Conservation (phyloP, 306 rosid genomes). For the Mimosa pudica region DNA sequence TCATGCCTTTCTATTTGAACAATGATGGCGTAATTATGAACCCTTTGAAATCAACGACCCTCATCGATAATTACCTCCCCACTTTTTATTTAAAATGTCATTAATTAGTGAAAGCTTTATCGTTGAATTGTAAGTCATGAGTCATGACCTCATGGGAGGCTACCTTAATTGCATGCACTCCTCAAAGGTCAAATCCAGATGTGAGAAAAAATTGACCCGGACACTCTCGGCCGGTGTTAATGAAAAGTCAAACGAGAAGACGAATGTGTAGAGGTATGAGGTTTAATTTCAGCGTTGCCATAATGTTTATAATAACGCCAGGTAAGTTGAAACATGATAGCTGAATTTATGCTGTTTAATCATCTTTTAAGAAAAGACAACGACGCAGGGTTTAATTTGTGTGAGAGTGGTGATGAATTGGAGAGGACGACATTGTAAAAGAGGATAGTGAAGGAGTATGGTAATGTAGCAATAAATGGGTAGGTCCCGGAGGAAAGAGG, state of each 20-base stretch:
- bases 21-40: constrained; percentile 24
- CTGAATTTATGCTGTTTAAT: not conserved
- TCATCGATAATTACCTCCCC: not conserved
- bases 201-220: not conserved
- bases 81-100: not conserved
- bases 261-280: not conserved
- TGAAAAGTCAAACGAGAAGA: not conserved
- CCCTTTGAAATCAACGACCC: constrained; percentile 20
- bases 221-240: not conserved
- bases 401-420: not conserved
- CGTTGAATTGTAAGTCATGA: not conserved
- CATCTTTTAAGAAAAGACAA: not conserved
- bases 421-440: not conserved
- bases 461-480: not conserved
- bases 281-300: not conserved
- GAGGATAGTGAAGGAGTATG: not conserved
- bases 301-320: not conserved
- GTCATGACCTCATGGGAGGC: not conserved
- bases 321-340: not conserved
- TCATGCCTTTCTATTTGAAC: constrained; percentile 27
- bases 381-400: not conserved
- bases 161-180: not conserved
- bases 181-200: not conserved
- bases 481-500: not conserved
- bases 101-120: not conserved